These are phyloP conservation scores for Deuterostichococcus epilithicus DNA, from an alignment of 139 green algal genomes.

Conservation along the genomic window DNA sequence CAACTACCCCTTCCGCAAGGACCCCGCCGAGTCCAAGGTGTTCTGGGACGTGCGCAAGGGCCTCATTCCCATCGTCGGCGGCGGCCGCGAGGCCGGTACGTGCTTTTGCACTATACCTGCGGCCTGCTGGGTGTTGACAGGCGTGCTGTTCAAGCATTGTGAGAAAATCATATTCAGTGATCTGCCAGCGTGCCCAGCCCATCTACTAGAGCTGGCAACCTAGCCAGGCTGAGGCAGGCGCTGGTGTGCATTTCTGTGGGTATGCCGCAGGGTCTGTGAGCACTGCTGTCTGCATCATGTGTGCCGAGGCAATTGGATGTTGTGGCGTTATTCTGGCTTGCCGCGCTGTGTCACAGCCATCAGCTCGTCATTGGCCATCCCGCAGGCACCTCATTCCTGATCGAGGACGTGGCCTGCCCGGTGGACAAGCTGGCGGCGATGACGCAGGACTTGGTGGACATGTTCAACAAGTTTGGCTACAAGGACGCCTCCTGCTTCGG, in stretches of 20 bases:
- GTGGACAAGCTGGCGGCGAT: slow-evolving; percentile 94
- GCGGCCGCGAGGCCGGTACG: slow-evolving; percentile 66
- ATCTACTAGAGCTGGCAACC: too few relatives aligned
- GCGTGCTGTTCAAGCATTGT: too few relatives aligned
- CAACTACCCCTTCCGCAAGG: slow-evolving; percentile 82
- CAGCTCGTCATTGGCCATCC: neutral
- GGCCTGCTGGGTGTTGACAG: neutral
- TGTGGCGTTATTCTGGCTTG: too few relatives aligned
- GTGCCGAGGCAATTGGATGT: too few relatives aligned
- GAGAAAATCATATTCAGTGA: too few relatives aligned
- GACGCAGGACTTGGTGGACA: slow-evolving; percentile 94
- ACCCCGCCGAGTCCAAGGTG: slow-evolving; percentile 74
- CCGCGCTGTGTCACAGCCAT: too few relatives aligned
- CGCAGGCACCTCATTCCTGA: slow-evolving; percentile 88
- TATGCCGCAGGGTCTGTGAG: too few relatives aligned
- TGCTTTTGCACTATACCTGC: neutral
- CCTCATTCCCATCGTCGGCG: slow-evolving; percentile 95
- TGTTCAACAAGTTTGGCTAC: slow-evolving; percentile 86
- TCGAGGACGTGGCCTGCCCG: slow-evolving; percentile 96
- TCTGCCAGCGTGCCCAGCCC: too few relatives aligned
- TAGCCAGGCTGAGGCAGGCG: too few relatives aligned
- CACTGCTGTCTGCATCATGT: too few relatives aligned
- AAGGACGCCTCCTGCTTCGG: slow-evolving; percentile 93
- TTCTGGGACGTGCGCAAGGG: slow-evolving; percentile 97
- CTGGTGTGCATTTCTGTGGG: too few relatives aligned